Base-by-base conservation (phyloP, 345 rosid species). In the Camelina neglecta region DNA sequence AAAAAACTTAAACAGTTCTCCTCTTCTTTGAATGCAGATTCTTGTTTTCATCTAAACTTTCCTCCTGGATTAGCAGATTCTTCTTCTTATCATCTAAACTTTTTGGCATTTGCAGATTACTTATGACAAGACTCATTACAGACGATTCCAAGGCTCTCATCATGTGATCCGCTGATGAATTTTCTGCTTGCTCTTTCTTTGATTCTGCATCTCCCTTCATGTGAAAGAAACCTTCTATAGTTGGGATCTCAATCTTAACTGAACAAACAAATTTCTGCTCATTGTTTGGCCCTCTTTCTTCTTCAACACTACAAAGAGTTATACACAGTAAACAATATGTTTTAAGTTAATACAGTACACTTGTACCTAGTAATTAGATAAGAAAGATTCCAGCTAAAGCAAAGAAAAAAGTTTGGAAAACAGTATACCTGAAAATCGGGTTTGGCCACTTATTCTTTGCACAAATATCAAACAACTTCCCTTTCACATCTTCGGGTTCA, bases 91-190 rank as follows among this genome's bases (percentile, higher is more conserved):
- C 66, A 55, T 56, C 20, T 8, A 12, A 62, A 23, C 36, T 62
- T 23, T 13, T 5, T 1, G 24, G 50, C 20, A 13, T 62, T 62
- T 23, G 2, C 36, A 42, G 36, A 41, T 42, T 42, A 15, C 5
- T 16, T 60, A 36, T 10, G 45, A 60, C 51, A 65, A 49, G 26
- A 65, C n/a, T 45, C 56, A 74, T 83, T 45, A 79, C 7, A 83
- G 65, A 51, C 67, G 75, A 38, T 38, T 41, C 66, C 39, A 88
- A 73, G 55, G 85, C 64, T 15, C 77, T 84, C 41, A 87, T 67
- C 86, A 90, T 81, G 20, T 65, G 75, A 38, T 80, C 82, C 38
- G 91, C 86, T 4, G 93, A 87, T 29, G 90, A 90, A 66, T 78
- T 86, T 67, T 89, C 86, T 38, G 92, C 88, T 15, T 85, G 82